Base-by-base conservation (phyloP, 2,329 filamentous ascomycete genomes). In the Aureobasidium vineae region DNA sequence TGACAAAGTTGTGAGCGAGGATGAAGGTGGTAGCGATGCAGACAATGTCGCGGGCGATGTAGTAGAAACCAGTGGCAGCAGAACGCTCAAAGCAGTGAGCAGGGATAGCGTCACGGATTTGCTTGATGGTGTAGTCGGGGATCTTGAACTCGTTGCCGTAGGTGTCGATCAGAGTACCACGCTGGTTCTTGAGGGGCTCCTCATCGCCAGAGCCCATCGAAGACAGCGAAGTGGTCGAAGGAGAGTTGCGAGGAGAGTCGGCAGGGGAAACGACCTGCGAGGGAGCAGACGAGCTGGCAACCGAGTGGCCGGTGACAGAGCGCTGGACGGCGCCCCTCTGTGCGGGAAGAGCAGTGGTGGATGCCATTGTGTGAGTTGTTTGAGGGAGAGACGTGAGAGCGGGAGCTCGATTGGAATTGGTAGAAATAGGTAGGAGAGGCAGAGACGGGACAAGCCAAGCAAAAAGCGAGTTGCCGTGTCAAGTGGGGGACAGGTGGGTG, bases 1-100 rank as follows among this genome's bases (percentile, higher is more conserved):
- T 97, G 71, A 96, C 87, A 77, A 88, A 97, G 80, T 86, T 93
- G 86, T 98, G 85, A 86, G 90, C 96, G 78, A 95, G 77, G 80
- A 88, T 89, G 81, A 98, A 98, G 71, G 90, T 93, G 75, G 84
- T 81, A 52, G 84, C 88, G 43, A 98, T 82, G 72, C 84, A 86
- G 71, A 82, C 79, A 53, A 96, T 77, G 79, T 99, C 95, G 69
- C 94, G 88, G 75, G 87, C 85, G 73, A 98, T 93, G 80, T 98
- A 98, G 75, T 77, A 81, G 76, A 97, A 83, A 71, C 93, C 90
- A 71, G 82, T 87, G 70, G 86, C 77, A 69, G 86, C 90, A 54
- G 91, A 96, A 69, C 95, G 90, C 83, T 97, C 85, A 79, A 90
- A 98, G 86, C 95, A 99, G 85, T 97, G 95, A 80, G 93, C 92